Percentiles rank a stretch among this genome's conserved stretches.
phyloP scores from a whole-genome alignment of 352 stramenopile genomes.

The Blastocystis hominis region DNA sequence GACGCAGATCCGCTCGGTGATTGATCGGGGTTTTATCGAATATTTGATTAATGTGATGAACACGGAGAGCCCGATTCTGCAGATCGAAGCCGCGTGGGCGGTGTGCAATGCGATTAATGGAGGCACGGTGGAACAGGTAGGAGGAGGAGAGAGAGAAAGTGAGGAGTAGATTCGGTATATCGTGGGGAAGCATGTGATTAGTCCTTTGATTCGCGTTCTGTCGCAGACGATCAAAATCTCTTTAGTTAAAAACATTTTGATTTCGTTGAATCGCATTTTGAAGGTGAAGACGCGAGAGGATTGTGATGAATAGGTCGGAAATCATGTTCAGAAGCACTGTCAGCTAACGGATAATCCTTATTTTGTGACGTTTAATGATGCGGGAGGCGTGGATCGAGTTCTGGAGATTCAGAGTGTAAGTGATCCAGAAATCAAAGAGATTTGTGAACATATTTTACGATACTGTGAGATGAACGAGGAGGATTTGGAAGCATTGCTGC shows the following conservation, averaged over 20 bases:
- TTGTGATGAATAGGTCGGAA: background rate
- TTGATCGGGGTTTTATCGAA: constrained; percentile 4
- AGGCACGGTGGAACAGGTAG: constrained; percentile 21
- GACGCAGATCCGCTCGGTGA: constrained; percentile 78
- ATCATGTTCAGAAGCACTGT: constrained; percentile 38
- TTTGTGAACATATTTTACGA: constrained; percentile 21
- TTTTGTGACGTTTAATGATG: constrained; percentile 9
- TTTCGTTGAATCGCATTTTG: constrained; percentile 33
- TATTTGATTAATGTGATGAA: constrained; percentile 4
- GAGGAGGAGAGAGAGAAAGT: background rate
- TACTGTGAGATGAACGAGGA: constrained; percentile 41
- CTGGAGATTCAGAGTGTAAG: background rate
- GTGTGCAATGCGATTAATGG: constrained; percentile 52
- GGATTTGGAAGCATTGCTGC: background rate
- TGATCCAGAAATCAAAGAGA: background rate
- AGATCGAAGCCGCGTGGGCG: background rate
- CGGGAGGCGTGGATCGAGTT: constrained; percentile 4
- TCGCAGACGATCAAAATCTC: background rate
- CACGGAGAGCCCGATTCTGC: background rate
- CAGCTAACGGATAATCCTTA: constrained; percentile 14
- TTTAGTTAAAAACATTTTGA: constrained; percentile 14
- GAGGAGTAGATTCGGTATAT: constrained; percentile 31
- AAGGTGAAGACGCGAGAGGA: background rate
- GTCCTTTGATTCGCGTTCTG: background rate
- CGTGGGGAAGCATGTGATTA: constrained; percentile 12